phyloP scores from a whole-genome alignment of 2,329 filamentous ascomycete species.

The Monilinia polystroma region DNA sequence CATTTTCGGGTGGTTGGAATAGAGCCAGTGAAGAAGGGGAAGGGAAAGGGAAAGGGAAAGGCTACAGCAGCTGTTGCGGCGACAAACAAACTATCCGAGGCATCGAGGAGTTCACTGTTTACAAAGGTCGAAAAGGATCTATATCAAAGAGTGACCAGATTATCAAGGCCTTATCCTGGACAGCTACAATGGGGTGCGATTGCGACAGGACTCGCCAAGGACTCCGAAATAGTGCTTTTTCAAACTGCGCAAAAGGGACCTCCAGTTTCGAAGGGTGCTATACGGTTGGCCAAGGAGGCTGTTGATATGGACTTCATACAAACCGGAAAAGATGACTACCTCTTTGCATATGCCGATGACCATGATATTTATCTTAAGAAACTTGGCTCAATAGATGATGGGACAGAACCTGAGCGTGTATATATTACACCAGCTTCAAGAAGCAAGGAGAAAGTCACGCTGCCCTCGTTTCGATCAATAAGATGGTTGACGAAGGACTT shows the following conservation, averaged over 20 bases:
- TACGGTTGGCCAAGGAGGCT: slow-evolving; percentile 57
- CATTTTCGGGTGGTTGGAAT: slow-evolving; percentile 79
- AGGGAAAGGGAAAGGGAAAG: slow-evolving; percentile 35
- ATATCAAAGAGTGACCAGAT: slow-evolving; percentile 60
- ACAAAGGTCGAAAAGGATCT: slow-evolving; percentile 49
- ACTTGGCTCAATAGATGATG: slow-evolving; percentile 41
- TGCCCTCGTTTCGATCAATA: slow-evolving; percentile 56
- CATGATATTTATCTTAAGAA: slow-evolving; percentile 64
- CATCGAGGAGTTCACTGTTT: slow-evolving; percentile 55
- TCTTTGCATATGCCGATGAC: slow-evolving; percentile 76
- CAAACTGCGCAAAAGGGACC: slow-evolving; percentile 56
- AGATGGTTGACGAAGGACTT: slow-evolving; percentile 60
- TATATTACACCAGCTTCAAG: slow-evolving; percentile 55
- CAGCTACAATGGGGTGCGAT: slow-evolving; percentile 70
- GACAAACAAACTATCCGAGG: slow-evolving; percentile 49
- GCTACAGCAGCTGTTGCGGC: slow-evolving; percentile 40
- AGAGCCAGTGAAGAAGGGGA: slow-evolving; percentile 37
- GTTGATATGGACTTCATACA: slow-evolving; percentile 71
- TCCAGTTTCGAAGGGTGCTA: slow-evolving; percentile 49
- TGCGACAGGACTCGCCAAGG: slow-evolving; percentile 72
- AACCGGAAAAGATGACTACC: slow-evolving; percentile 60
- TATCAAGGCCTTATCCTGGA: slow-evolving; percentile 51
- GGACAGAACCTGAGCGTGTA: slow-evolving; percentile 51
- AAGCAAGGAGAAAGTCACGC: slow-evolving; percentile 45
- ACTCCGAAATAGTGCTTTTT: slow-evolving; percentile 79